phyloP scores from a whole-genome alignment of 2,329 filamentous ascomycete species.

The Colletotrichum magnum region DNA sequence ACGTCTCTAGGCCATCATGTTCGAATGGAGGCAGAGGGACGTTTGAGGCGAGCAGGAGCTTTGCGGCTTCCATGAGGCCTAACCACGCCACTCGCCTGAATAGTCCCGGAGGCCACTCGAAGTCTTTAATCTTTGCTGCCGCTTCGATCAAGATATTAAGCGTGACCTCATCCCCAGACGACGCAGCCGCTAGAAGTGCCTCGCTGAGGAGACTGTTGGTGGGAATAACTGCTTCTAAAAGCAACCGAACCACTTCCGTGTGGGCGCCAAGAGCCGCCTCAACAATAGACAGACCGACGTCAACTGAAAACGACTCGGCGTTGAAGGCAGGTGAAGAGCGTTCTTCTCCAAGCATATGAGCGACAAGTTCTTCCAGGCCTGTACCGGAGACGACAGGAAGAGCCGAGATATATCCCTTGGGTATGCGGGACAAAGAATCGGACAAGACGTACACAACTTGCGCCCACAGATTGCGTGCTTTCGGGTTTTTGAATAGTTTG shows the following conservation, averaged over 20 bases:
- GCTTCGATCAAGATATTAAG: background rate
- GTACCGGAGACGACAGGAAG: background rate
- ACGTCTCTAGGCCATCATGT: background rate
- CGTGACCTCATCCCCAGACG: background rate
- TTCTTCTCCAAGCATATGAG: background rate
- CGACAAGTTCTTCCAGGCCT: background rate
- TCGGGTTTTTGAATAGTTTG: background rate
- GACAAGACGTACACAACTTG: background rate
- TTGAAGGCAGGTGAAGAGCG: background rate
- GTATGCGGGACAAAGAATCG: background rate
- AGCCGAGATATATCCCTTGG: background rate
- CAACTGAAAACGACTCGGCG: background rate
- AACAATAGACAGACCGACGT: background rate
- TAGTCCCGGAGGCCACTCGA: conserved; percentile 7
- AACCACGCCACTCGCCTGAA: conserved; percentile 2
- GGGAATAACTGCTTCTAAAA: background rate
- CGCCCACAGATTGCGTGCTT: background rate
- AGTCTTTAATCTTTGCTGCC: background rate
- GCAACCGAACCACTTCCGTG: background rate
- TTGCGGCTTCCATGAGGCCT: background rate
- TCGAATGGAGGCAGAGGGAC: background rate
- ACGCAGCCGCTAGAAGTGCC: conserved; percentile 7
- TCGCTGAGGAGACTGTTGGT: background rate
- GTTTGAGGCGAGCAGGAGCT: background rate
- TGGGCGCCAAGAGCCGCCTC: conserved; percentile 16